Base-by-base conservation (phyloP, 768 basidiomycete species). In the Amanita rubescens region DNA sequence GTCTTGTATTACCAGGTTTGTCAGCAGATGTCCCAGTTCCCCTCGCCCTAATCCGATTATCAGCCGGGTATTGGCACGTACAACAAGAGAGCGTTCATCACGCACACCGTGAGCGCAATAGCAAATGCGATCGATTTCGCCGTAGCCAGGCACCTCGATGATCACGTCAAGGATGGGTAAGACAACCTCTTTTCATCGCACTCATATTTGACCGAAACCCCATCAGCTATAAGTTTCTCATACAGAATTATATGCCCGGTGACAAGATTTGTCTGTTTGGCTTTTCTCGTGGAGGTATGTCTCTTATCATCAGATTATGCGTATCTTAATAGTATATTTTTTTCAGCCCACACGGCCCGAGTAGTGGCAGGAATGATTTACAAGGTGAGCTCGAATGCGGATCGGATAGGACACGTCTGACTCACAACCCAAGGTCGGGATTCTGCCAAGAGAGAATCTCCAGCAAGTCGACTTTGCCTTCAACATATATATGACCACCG, bases 401-500 rank as follows among this genome's bases (percentile, higher is more conserved):
- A 19, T 8, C 1, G 5, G 15, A 15, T 38, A 32, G 17, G 49
- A 33, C 22, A 10, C 10, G 19, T 7, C 2, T n/a, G 19, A 17
- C 49, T 27, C n/a, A n/a, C n/a, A n/a, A n/a, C n/a, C n/a, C 32
- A 20, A 67, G 64, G 60, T 70, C 14, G 69, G 69, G 2, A 56
- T 70, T 10, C 62, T 70, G 7, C 67, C 67, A 0, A 55, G 61
- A 1, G 60, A 60, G 48, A 70, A 70, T 22, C 59, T 64, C 35
- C 62, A 68, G 44, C 69, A 70, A 27, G 57, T 70, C 10, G 66
- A 68, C 24, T 70, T 70, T 25, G 69, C 67, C 10, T 70, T 69
- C 56, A 60, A 63, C 15, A 62, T 70, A 53, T 70, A 67, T 52
- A n/a, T n/a, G n/a, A n/a, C n/a, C n/a, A n/a, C n/a, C n/a, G n/a